Base-by-base conservation (phyloP, 176 grass and related monocot species). In the Aegilops bicornis region DNA sequence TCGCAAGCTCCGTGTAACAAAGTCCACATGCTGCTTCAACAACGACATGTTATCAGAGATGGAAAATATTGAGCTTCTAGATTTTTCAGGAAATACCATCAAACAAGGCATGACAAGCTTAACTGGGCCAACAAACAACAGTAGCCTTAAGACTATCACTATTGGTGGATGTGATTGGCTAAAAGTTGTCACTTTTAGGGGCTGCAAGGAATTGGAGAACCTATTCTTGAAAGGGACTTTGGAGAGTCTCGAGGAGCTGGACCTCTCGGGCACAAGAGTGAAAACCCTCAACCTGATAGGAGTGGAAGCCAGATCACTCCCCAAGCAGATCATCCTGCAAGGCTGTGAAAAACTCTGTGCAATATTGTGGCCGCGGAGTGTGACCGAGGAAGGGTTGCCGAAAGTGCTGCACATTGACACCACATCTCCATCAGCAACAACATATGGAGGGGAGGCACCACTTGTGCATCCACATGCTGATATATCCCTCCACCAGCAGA, bases 321-420 rank as follows among this genome's bases (percentile, higher is more conserved):
- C 37, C 10, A 17, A 32, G 36, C 69, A 4, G 36, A 20, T 73
- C 36, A 12, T 73, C 5, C 22, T 73, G 20, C 22, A 1, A 3
- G 69, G 36, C 4, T 73, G 36, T 0, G 5, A 43, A 4, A 37
- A 73, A 2, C 36, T 73, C 4, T 5, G 10, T 42, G 69, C 69
- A 73, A 73, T 73, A 7, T 11, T 73, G 37, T 73, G 36, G 36
- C 36, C 36, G 0, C 6, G 0, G 22, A 24, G 22, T 10, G 58
- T 11, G 9, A 24, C 5, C 2, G 0, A 17, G 15, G 1, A 11
- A 4, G n/a, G 1, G n/a, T 2, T 1, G n/a, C n/a, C n/a, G 1
- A 16, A 25, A 11, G n/a, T 63, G n/a, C 1, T 63, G 3, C 60
- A 10, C 3, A 42, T 73, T 12, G 36, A 73, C 37, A 45, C 36